These are phyloP conservation scores for Globisporangium heterothallicum DNA, from an alignment of 352 stramenopile genomes.

Conservation along the genomic window DNA sequence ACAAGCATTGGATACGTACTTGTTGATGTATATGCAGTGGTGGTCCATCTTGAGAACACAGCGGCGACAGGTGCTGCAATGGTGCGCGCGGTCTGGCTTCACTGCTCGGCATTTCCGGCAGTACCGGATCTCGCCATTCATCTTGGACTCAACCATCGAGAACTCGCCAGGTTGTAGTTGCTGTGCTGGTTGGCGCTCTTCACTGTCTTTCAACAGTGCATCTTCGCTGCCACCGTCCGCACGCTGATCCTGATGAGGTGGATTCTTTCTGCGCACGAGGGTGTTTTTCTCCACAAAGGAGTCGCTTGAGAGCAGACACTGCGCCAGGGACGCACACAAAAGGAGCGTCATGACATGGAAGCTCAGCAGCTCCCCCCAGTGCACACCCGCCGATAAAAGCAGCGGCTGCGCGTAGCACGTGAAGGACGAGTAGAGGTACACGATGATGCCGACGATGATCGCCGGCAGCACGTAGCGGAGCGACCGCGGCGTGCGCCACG, in stretches of 20 bases:
- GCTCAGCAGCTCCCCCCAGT: slow-evolving; percentile 26
- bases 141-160: slow-evolving; percentile 54
- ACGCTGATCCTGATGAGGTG: neutral
- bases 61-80: slow-evolving; percentile 70
- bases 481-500: slow-evolving; percentile 39
- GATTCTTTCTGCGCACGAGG: slow-evolving; percentile 19
- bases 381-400: slow-evolving; percentile 25
- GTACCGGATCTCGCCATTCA: slow-evolving; percentile 55
- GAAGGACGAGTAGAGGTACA: slow-evolving; percentile 64
- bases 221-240: neutral
- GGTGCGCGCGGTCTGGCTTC: slow-evolving; percentile 78
- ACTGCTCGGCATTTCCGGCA: slow-evolving; percentile 72
- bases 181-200: neutral
- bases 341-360: slow-evolving; percentile 59
- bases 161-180: neutral
- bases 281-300: slow-evolving; percentile 43
- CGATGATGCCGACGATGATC: slow-evolving; percentile 46
- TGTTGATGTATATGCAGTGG: slow-evolving; percentile 88
- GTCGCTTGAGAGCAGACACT: slow-evolving; percentile 47
- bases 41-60: slow-evolving; percentile 89
- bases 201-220: neutral
- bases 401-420: slow-evolving; percentile 43
- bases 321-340: slow-evolving; percentile 49
- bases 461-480: slow-evolving; percentile 55
- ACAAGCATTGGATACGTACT: slow-evolving; percentile 32